Evolutionary conservation across 202 grass and related monocot genomes (phyloP).

Genomic region (Digitaria exilis): DNA sequence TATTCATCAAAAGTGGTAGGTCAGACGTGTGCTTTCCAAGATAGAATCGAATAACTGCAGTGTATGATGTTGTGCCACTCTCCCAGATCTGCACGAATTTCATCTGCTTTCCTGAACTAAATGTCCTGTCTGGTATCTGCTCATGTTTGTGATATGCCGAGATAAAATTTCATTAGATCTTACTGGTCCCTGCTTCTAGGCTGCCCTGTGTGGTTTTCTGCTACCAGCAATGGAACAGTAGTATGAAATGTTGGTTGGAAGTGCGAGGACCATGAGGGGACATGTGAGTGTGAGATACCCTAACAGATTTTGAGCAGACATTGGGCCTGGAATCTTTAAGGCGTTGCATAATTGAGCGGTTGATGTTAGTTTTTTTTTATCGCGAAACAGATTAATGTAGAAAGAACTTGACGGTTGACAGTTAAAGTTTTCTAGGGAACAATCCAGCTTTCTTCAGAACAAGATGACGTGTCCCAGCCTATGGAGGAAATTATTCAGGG

Average conservation of each 20-base stretch:
- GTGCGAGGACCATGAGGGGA: conserved; percentile 21
- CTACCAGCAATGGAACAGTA: neutral
- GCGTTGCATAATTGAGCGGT: neutral
- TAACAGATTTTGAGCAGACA: neutral
- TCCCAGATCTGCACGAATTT: neutral
- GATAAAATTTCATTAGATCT: conserved; percentile 20
- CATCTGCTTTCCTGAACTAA: conserved; percentile 13
- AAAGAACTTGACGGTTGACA: neutral
- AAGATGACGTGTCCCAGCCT: neutral
- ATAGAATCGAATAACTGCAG: neutral
- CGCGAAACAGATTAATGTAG: neutral
- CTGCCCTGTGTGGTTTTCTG: neutral
- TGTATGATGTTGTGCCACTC: neutral
- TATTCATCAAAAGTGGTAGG: conserved; percentile 24
- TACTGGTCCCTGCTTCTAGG: conserved; percentile 2
- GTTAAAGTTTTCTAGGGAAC: conserved; percentile 10
- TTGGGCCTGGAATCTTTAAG: conserved; percentile 20
- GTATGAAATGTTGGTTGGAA: conserved; percentile 13
- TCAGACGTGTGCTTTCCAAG: conserved; percentile 27
- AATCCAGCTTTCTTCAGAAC: neutral
- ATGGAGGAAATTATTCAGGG: neutral
- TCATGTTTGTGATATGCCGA: neutral
- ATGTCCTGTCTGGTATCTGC: neutral
- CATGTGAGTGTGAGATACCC: conserved; percentile 25
- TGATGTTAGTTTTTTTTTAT: neutral